Evolutionary conservation across 2,329 filamentous ascomycete genomes (phyloP).

Genomic region (Beauveria varroae): DNA sequence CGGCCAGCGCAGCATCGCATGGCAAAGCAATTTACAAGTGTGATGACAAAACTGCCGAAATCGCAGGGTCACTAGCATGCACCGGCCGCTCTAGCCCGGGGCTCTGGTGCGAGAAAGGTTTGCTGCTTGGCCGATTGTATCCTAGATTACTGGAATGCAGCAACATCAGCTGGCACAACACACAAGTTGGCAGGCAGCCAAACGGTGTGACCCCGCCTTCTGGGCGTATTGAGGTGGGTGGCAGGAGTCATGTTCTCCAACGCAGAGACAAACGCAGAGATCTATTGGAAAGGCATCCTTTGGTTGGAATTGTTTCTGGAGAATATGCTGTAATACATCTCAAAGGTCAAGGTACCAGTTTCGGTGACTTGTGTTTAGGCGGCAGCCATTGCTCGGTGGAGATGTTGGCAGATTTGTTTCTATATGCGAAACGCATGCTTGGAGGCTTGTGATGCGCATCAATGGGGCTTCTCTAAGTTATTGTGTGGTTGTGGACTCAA

Average conservation of each 20-base stretch:
- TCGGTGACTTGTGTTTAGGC: not conserved
- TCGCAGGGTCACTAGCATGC: conserved; percentile 1
- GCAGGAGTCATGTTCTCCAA: not conserved
- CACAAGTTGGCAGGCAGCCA: not conserved
- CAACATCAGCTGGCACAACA: not conserved
- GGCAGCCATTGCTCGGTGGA: not conserved
- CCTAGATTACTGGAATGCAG: not conserved
- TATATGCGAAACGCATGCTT: conserved; percentile 4
- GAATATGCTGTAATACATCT: not conserved
- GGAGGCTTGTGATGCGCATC: not conserved
- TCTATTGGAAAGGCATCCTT: too few species aligned
- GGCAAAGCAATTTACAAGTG: not conserved
- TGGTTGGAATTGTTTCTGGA: not conserved
- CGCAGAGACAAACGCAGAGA: too few species aligned
- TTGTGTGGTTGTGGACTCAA: too few species aligned
- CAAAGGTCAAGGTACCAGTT: not conserved
- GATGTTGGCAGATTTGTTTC: not conserved
- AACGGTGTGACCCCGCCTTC: not conserved
- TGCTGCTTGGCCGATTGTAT: not conserved
- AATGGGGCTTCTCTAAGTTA: not conserved
- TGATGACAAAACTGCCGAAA: not conserved
- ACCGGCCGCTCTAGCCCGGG: not conserved
- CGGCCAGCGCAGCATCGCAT: not conserved
- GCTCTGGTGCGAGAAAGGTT: not conserved
- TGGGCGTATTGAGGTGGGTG: not conserved